phyloP scores from a whole-genome alignment of 305 asterid species.

The Fraxinus paxiana region DNA sequence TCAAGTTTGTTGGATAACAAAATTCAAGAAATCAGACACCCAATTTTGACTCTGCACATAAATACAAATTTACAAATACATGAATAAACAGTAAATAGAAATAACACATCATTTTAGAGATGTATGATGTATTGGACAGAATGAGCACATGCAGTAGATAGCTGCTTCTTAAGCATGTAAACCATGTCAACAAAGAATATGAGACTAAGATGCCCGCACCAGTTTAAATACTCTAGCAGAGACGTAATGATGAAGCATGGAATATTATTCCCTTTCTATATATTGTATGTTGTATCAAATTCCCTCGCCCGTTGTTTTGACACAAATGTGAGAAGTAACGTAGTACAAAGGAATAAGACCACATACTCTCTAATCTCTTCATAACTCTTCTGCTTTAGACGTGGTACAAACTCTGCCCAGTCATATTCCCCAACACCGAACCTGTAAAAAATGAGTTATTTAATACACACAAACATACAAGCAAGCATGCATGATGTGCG shows the following conservation, averaged over 20 bases:
- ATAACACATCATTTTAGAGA: background rate
- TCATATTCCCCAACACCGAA: constrained; percentile 81
- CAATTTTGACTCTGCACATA: background rate
- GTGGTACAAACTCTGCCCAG: constrained; percentile 85
- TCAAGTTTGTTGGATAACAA: background rate
- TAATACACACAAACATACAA: background rate
- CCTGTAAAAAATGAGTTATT: constrained; percentile 35
- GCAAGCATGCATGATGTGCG: background rate
- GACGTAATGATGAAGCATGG: constrained; percentile 3
- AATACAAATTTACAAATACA: background rate
- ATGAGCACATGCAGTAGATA: background rate
- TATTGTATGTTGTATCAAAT: background rate
- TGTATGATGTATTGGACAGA: background rate
- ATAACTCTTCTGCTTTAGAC: constrained; percentile 78
- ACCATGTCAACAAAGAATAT: constrained; percentile 4
- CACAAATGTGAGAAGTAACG: constrained; percentile 1
- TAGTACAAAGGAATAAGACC: constrained; percentile 20
- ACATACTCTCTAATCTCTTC: constrained; percentile 82
- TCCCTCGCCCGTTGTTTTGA: constrained; percentile 9
- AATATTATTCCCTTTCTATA: background rate
- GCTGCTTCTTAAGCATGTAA: constrained; percentile 5
- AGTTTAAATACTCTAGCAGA: constrained; percentile 6
- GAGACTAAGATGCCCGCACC: constrained; percentile 12
- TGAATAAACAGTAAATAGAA: background rate
- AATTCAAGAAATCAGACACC: background rate